Evolutionary conservation across 2,329 filamentous ascomycete species (phyloP), one percentile per base, ranked within the genome.

Genomic region (Xylariaceae sp.): DNA sequence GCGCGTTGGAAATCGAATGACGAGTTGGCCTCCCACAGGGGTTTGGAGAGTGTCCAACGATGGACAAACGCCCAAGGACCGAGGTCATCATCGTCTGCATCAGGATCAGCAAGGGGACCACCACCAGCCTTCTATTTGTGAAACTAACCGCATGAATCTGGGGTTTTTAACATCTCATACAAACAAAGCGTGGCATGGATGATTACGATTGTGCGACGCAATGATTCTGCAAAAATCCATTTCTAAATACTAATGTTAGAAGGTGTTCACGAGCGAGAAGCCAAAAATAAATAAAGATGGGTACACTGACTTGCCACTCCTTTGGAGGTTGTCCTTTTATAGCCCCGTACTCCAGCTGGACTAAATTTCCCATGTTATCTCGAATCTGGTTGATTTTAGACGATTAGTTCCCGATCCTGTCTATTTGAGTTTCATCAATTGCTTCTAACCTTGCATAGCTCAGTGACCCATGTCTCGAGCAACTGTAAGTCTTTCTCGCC

Each of bases 141-240:
- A 4, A 32, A 16, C 27, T 12, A 33, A 53, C 50, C 48, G 21
- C 35, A 19, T n/a, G 22, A 16, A 19, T 33, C 49, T 37, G 51
- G 42, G 22, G 57, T 53, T 40, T 60, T 60, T 41, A 63, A 50
- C 42, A 63, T 41, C 16, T 54, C 50, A 33, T 59, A 65, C 1
- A 66, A 25, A 12, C 47, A 42, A 7, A 64, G 40, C 40, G 63
- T 50, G 3, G 56, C 52, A 44, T 64, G 57, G n/a, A 58, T 51
- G 41, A 65, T 61, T 6, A 64, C 21, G 25, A 64, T 58, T 2
- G 64, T 66, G 42, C 64, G 55, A 4, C 62, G 56, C 14, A 65
- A 45, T 11, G 57, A 65, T 44, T 66, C 64, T 40, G 60, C 57
- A 23, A 65, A 66, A 40, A 65, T 60, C 63, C 64, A 66, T 49